These are phyloP conservation scores for Cercospora sesami DNA, from an alignment of 2,329 filamentous ascomycete species.

Conservation along the genomic window DNA sequence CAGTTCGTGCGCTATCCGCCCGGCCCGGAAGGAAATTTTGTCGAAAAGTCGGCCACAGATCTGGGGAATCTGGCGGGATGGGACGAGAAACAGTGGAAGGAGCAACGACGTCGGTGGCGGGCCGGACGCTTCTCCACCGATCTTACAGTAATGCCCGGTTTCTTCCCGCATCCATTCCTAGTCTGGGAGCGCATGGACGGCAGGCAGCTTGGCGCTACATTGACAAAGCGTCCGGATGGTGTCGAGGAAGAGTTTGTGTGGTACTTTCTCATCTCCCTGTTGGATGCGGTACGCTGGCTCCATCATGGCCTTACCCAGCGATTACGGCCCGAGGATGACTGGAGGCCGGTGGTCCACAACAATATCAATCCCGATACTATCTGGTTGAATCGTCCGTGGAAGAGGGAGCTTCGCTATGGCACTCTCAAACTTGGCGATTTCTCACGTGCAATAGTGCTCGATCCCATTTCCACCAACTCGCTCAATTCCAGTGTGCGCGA, in stretches of 20 bases:
- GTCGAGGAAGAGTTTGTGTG: conserved; percentile 21
- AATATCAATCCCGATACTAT: conserved; percentile 42
- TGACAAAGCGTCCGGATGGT: conserved; percentile 14
- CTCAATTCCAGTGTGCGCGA: neutral
- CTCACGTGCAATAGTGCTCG: conserved; percentile 10
- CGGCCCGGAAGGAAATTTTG: neutral
- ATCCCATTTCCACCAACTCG: neutral
- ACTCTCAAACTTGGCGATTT: conserved; percentile 21
- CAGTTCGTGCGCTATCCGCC: neutral
- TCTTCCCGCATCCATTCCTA: conserved; percentile 5
- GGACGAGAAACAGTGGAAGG: conserved; percentile 6
- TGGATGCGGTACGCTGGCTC: conserved; percentile 16
- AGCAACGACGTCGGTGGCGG: neutral
- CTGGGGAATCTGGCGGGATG: conserved; percentile 1
- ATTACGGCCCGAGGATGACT: neutral
- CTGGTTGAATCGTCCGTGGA: conserved; percentile 20
- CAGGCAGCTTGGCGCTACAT: conserved; percentile 6
- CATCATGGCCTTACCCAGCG: conserved; percentile 4
- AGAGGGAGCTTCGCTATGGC: conserved; percentile 5
- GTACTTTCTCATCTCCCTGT: conserved; percentile 17
- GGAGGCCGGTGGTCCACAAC: conserved; percentile 38
- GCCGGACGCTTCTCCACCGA: neutral
- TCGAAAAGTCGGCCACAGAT: conserved; percentile 5
- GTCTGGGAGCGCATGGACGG: conserved; percentile 20
- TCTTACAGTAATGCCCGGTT: neutral